Percentiles rank a stretch among this genome's conserved stretches.
Evolutionary conservation across 2,329 filamentous ascomycete genomes (phyloP).

Genomic region (Aspergillus fructus): DNA sequence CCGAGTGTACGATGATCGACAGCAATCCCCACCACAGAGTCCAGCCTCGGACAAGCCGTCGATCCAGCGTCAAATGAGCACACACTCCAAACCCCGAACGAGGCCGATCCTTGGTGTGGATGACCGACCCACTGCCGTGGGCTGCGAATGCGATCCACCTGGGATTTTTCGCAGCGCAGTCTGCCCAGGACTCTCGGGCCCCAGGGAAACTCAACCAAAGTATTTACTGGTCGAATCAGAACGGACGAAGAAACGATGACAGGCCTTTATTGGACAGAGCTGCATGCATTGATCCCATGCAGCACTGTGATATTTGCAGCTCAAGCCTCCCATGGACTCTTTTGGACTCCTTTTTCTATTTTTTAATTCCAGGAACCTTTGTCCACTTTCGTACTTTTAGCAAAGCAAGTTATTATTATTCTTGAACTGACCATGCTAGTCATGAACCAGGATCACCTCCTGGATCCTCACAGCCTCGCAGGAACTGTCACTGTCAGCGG

Average conservation of each 20-base stretch:
- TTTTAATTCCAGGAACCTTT: background rate
- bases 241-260: background rate
- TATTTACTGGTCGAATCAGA: constrained; percentile 1
- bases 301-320: constrained; percentile 7
- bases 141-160: background rate
- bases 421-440: background rate
- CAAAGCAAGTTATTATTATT: constrained; percentile 2
- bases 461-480: background rate
- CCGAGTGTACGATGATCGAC: constrained; percentile 5
- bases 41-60: background rate
- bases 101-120: background rate
- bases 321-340: background rate
- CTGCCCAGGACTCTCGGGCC: background rate
- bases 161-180: background rate
- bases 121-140: background rate
- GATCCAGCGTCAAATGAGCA: constrained; percentile 2
- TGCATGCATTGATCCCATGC: constrained; percentile 8
- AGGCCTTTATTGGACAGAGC: background rate
- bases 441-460: background rate
- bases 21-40: background rate
- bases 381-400: constrained; percentile 1
- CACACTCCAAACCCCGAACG: background rate
- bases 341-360: background rate
- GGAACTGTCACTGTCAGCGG: constrained; percentile 10
- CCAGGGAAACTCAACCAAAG: background rate